Conservation (phyloP, 2,329 filamentous ascomycete genomes). For the Triangularia setosa region DNA sequence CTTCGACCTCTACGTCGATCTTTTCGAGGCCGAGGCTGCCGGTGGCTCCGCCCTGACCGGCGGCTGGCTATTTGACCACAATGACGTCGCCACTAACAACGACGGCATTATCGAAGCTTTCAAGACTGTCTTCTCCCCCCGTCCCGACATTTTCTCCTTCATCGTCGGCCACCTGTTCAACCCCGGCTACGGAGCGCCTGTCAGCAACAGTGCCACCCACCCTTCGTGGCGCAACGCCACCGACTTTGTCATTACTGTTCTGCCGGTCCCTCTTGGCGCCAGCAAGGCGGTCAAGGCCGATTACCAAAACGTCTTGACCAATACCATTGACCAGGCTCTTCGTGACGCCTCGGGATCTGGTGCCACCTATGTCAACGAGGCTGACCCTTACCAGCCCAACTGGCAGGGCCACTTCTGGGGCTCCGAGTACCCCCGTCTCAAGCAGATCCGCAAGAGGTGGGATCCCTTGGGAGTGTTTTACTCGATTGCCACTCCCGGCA, state of each 20-base stretch:
- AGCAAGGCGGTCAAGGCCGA: constrained; percentile 40
- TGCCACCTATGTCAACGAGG: constrained; percentile 44
- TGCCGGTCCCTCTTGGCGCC: constrained; percentile 34
- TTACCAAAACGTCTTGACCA: constrained; percentile 36
- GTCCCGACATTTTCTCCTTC: constrained; percentile 29
- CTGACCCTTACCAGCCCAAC: constrained; percentile 31
- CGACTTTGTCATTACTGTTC: constrained; percentile 33
- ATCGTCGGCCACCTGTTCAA: constrained; percentile 38
- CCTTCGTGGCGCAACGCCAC: constrained; percentile 36
- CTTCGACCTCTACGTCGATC: constrained; percentile 35
- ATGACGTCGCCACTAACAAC: constrained; percentile 36
- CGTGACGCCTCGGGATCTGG: constrained; percentile 35
- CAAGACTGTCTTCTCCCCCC: constrained; percentile 27
- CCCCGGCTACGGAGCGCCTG: constrained; percentile 31
- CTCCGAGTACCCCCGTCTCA: constrained; percentile 33
- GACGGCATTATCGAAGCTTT: constrained; percentile 36
- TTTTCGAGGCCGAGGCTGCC: constrained; percentile 35
- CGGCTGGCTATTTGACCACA: constrained; percentile 37
- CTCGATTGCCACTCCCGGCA: constrained; percentile 41
- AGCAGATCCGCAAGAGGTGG: constrained; percentile 40
- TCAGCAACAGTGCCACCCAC: constrained; percentile 37
- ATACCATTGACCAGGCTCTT: constrained; percentile 36
- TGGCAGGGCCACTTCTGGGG: constrained; percentile 41
- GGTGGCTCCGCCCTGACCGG: constrained; percentile 33
- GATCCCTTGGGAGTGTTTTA: constrained; percentile 42